Evolutionary conservation across 192 early-diverging fungal genomes (phyloP), one percentile per base, ranked within the genome.

Genomic region (Rhizoclosmatium globosum): DNA sequence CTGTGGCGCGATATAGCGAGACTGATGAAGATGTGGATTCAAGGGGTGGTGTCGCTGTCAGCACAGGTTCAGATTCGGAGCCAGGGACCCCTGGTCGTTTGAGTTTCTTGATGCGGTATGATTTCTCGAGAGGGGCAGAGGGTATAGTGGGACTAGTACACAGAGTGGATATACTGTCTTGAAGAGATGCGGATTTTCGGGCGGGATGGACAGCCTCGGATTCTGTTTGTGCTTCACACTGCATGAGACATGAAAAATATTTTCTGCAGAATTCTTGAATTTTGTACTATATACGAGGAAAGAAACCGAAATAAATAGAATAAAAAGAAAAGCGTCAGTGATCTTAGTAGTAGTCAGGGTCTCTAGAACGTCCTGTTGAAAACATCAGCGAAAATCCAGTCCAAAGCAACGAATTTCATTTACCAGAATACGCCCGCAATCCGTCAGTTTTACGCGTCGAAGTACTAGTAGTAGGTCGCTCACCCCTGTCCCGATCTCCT

Each of bases 291-390:
- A 31, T 31, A 31, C 31, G 31, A 31, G 31, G 31, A 31, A 31
- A 31, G 31, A 31, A 31, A 31, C 31, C 31, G 31, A 31, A 31
- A 31, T 31, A 31, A 31, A 31, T 31, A 31, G 31, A 31, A 31
- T 31, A 0, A 62, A 62, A 62, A 39, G 21, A 62, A 62, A 62
- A 0, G 60, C 0, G 6, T 19, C 23, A 21, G 6, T 62, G 21
- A 19, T 62, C 9, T 44, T 62, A 74, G 58, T 74, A 74, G 46
- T 74, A 74, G 44, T 74, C 72, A 47, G 43, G 9, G 59, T 74
- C 72, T 62, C 72, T 61, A 15, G 72, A 74, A 6, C 72, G 72
- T 4, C 72, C 72, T 74, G n/a, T 2, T 58, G 31, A 59, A 19
- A 59, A 58, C 31, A 39, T 53, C 13, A 72, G 53, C 17, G 19